phyloP scores from a whole-genome alignment of 352 stramenopile species.

The Aphanomyces invadans region DNA sequence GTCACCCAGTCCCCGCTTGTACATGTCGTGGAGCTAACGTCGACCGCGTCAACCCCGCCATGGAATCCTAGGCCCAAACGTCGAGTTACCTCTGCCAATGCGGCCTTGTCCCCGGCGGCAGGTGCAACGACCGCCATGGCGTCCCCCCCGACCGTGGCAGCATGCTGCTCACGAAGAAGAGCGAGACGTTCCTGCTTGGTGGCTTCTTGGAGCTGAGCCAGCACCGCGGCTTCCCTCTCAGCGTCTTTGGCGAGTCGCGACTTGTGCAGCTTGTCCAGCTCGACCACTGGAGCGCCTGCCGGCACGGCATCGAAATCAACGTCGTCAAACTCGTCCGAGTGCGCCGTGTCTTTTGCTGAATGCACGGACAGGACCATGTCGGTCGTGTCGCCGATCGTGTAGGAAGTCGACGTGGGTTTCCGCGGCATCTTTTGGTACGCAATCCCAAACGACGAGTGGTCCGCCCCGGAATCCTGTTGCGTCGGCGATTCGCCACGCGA shows the following conservation, averaged over 20 bases:
- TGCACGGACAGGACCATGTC: neutral
- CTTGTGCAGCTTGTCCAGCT: neutral
- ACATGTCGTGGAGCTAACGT: slow-evolving; percentile 59
- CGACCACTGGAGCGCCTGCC: neutral
- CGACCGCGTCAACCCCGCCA: neutral
- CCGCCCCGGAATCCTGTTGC: neutral
- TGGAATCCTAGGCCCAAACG: no score
- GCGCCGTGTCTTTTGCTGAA: slow-evolving; percentile 7
- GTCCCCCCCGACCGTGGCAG: neutral
- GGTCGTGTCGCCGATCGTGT: neutral
- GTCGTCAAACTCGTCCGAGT: slow-evolving; percentile 23
- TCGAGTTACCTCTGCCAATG: slow-evolving; percentile 19
- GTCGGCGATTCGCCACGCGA: neutral
- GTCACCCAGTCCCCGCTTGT: slow-evolving; percentile 70
- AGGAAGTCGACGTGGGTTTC: neutral
- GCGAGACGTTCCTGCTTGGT: neutral
- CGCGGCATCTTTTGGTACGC: slow-evolving; percentile 13
- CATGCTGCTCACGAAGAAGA: neutral
- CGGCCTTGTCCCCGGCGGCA: neutral
- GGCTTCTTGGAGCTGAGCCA: neutral
- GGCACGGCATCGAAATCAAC: neutral
- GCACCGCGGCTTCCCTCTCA: neutral
- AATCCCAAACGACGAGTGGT: slow-evolving; percentile 12
- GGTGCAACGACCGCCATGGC: neutral
- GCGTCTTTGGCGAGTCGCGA: neutral